Evolutionary conservation across 805 yeast genomes (phyloP), one percentile per base, ranked within the genome.

Genomic region (Vanderwaltozyma yarrowii): DNA sequence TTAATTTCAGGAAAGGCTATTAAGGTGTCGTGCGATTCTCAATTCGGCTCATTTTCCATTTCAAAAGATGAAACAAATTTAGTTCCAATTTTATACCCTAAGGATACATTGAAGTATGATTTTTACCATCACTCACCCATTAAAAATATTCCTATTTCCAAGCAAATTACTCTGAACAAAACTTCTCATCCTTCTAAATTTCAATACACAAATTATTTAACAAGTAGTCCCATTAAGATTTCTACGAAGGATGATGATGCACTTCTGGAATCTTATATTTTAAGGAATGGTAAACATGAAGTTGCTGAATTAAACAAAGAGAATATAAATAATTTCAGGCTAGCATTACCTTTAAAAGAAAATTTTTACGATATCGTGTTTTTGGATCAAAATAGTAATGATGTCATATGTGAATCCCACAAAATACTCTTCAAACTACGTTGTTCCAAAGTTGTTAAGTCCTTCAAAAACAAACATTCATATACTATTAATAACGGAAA

Each of bases 31-130:
- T 78, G 89, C 49, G 86, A 81, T 51, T 69, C 78, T 0, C 54
- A 64, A 11, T 83, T 81, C 51, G 61, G 73, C 0, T 78, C 83
- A 0, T 82, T 82, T 60, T 78, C 77, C 0, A 75, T 82, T 33
- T 59, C 83, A 13, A 70, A 80, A 45, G 79, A 78, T 45, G 87
- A 81, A 36, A 57, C 70, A 10, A 78, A 73, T 44, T 49, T 61
- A n/a, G 54, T 81, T 1, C 83, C 84, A 0, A 62, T 78, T n/a
- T 56, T 69, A 28, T 55, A 79, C 13, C 61, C 62, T 10, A 61
- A 63, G 35, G 70, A 74, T 44, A 60, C 65, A 13, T 62, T 80
- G 28, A 47, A 65, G 11, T 56, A 59, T 25, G 87, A 82, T 48
- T 64, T 82, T 47, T 68, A 68, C 8, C 62, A 63, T 30, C 60